These are phyloP conservation scores for Mortierella sp. DNA, from an alignment of 371 early-diverging fungal genomes.

Conservation along the genomic window DNA sequence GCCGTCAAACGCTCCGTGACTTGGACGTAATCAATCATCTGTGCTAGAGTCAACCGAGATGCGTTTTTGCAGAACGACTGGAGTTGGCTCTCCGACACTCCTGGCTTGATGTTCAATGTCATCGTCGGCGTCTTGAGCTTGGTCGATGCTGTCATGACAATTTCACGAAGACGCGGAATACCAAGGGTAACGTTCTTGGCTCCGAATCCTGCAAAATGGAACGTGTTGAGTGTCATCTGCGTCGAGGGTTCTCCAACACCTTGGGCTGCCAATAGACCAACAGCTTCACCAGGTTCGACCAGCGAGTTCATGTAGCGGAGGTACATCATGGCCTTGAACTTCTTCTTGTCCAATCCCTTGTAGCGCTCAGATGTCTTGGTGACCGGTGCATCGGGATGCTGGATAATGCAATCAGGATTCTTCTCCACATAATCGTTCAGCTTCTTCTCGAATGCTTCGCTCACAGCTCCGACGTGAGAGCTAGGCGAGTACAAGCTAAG, in stretches of 20 bases:
- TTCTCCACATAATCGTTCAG: slow-evolving; percentile 70
- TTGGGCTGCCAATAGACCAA: slow-evolving; percentile 99
- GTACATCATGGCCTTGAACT: slow-evolving; percentile 92
- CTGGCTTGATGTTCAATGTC: slow-evolving; percentile 81
- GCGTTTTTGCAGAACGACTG: slow-evolving; percentile 71
- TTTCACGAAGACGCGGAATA: slow-evolving; percentile 99
- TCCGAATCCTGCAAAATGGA: slow-evolving; percentile 99
- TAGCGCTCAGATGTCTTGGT: slow-evolving; percentile 69
- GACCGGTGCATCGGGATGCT: slow-evolving; percentile 52
- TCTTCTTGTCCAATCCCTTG: slow-evolving; percentile 64
- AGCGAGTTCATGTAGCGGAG: slow-evolving; percentile 94
- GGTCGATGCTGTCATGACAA: slow-evolving; percentile 99
- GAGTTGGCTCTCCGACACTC: slow-evolving; percentile 69
- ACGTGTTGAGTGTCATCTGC: slow-evolving; percentile 99
- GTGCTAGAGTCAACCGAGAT: slow-evolving; percentile 78
- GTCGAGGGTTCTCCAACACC: slow-evolving; percentile 99
- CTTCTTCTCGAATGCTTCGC: slow-evolving; percentile 73
- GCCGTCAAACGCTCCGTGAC: slow-evolving; percentile 71
- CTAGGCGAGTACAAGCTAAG: slow-evolving; percentile 85
- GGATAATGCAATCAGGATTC: slow-evolving; percentile 74
- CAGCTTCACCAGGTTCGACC: slow-evolving; percentile 98
- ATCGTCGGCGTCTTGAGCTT: slow-evolving; percentile 96
- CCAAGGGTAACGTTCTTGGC: slow-evolving; percentile 99
- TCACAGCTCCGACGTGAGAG: slow-evolving; percentile 89
- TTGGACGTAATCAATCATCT: slow-evolving; percentile 84